A percentile compares a stretch with the other conserved stretches of the same genome.
Conservation (phyloP, 768 basidiomycete species). For the Hirschioporus abietinus region DNA sequence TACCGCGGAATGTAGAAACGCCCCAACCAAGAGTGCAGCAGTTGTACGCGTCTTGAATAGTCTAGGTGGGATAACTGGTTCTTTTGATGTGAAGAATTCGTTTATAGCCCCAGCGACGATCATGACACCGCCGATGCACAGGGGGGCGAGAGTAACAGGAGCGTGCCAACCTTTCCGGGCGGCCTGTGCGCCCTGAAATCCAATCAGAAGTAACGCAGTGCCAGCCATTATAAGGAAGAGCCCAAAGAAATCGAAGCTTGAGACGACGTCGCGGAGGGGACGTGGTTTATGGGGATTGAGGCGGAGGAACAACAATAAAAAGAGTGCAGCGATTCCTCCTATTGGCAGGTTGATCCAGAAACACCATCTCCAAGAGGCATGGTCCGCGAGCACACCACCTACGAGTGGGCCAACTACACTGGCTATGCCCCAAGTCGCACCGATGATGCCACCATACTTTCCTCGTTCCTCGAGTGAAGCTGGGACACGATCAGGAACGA, state of each 20-base stretch:
- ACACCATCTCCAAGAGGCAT: constrained; percentile 37
- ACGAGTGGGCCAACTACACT: constrained; percentile 40
- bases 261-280: constrained; percentile 25
- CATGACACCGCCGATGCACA: constrained; percentile 29
- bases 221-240: constrained; percentile 28
- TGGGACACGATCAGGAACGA: constrained; percentile 6
- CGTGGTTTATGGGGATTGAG: constrained; percentile 28
- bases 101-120: constrained; percentile 27
- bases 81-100: constrained; percentile 27
- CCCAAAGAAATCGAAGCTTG: constrained; percentile 37
- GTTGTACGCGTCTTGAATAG: constrained; percentile 39
- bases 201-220: constrained; percentile 33
- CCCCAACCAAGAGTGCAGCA: constrained; percentile 23
- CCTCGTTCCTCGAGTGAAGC: constrained; percentile 25
- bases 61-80: constrained; percentile 36
- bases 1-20: constrained; percentile 28
- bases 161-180: constrained; percentile 20
- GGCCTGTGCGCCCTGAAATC: constrained; percentile 25
- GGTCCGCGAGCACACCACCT: constrained; percentile 27
- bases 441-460: constrained; percentile 31
- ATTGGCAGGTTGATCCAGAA: constrained; percentile 36
- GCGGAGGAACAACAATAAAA: constrained; percentile 31
- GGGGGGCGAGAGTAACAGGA: constrained; percentile 29
- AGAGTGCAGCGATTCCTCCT: constrained; percentile 25
- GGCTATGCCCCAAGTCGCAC: constrained; percentile 33